A percentile compares a stretch with the other conserved stretches of the same genome.
phyloP scores from a whole-genome alignment of 768 basidiomycete genomes.

The Kwoniella newhampshirensis region DNA sequence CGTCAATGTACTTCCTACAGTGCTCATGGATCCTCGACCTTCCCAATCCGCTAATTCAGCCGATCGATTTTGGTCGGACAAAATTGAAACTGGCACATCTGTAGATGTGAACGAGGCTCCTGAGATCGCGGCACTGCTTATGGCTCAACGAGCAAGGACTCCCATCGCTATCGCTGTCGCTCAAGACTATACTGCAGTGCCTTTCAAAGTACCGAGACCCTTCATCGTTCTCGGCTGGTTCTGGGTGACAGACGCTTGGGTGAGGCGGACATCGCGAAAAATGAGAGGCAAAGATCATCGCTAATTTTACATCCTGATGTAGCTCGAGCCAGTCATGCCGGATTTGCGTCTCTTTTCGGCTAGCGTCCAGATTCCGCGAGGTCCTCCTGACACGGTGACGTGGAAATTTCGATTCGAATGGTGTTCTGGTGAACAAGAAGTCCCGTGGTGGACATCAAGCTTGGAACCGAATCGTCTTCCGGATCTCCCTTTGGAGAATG shows the following conservation, averaged over 20 bases:
- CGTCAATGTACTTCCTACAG: conserved; percentile 8
- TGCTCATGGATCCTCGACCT: neutral
- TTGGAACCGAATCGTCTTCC: neutral
- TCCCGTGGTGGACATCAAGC: conserved; percentile 30
- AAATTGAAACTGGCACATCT: neutral
- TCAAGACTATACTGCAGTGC: conserved; percentile 41
- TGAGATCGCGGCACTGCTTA: conserved; percentile 39
- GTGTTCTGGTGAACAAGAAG: conserved; percentile 21
- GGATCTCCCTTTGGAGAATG: neutral
- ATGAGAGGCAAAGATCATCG: conserved; percentile 2
- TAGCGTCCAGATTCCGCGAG: neutral
- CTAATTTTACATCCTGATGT: neutral
- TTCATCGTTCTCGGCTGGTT: conserved; percentile 50
- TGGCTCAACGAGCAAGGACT: conserved; percentile 37
- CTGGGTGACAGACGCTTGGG: conserved; percentile 51
- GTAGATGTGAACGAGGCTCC: conserved; percentile 19
- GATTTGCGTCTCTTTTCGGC: neutral
- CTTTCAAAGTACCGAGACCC: conserved; percentile 41
- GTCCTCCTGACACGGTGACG: conserved; percentile 23
- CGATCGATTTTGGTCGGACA: conserved; percentile 1
- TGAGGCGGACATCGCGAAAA: conserved; percentile 10
- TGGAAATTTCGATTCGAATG: conserved; percentile 50
- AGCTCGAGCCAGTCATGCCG: conserved; percentile 33
- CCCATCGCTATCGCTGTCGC: conserved; percentile 44
- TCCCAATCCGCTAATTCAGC: neutral